Evolutionary conservation across 2,329 filamentous ascomycete species (phyloP).

Genomic region (Phialophora chinensis): DNA sequence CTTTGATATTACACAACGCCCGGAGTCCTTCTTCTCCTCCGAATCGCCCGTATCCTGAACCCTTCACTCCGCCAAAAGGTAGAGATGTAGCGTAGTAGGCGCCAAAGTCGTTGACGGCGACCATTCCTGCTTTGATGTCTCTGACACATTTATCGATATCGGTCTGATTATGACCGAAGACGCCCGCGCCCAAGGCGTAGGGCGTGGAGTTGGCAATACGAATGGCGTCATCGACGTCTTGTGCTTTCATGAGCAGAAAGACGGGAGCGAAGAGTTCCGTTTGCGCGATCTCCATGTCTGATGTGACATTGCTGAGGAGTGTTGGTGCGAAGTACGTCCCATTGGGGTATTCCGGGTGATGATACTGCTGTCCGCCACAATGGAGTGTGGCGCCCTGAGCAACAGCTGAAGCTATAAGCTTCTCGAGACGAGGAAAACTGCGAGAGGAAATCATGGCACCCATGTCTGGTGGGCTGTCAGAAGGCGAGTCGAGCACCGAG

Average conservation of each 20-base stretch:
- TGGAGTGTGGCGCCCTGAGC: conserved; percentile 78
- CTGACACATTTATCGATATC: conserved; percentile 69
- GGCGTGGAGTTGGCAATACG: conserved; percentile 79
- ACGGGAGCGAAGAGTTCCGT: conserved; percentile 93
- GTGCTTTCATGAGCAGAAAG: conserved; percentile 80
- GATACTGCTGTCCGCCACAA: conserved; percentile 74
- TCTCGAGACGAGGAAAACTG: conserved; percentile 76
- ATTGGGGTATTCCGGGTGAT: conserved; percentile 73
- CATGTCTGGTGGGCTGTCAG: conserved; percentile 64
- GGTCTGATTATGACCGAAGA: conserved; percentile 75
- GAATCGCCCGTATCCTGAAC: conserved; percentile 91
- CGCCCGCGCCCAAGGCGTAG: conserved; percentile 86
- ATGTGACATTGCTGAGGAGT: conserved; percentile 85
- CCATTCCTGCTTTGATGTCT: conserved; percentile 82
- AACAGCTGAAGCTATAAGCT: conserved; percentile 78
- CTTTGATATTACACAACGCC: conserved; percentile 85
- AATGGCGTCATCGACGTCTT: conserved; percentile 70
- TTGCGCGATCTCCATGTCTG: conserved; percentile 83
- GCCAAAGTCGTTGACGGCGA: conserved; percentile 94
- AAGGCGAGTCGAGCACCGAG: conserved; percentile 62
- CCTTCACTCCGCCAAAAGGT: conserved; percentile 82
- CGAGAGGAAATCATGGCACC: conserved; percentile 86
- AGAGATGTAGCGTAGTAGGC: conserved; percentile 92
- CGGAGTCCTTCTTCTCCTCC: conserved; percentile 87
- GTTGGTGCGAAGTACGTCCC: conserved; percentile 95